Base-by-base conservation (phyloP, 805 yeast species). In the Lachancea meyersii region DNA sequence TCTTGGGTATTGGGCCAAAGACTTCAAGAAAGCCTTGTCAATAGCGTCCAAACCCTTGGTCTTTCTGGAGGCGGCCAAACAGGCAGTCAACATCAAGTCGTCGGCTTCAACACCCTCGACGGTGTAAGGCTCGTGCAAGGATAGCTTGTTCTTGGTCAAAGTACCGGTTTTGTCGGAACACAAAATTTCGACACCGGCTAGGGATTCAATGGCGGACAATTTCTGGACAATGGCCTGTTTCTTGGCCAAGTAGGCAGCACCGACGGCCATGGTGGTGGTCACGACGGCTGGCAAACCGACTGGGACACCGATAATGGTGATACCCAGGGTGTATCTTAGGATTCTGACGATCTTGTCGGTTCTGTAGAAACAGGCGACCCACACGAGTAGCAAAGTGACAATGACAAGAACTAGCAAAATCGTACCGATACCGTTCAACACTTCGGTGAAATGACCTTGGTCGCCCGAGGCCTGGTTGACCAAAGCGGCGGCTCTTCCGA, bases 101-200 rank as follows among this genome's bases (percentile, higher is more conserved):
- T 89, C 96, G 48, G 95, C 79, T 69, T 86, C 93, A 61, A 88
- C 96, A 77, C 96, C 96, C 63, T 84, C 93, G 63, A 88, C 96
- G 68, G 96, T 87, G 83, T 86, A 89, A 68, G 97, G 97, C 72
- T 88, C 96, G 71, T 86, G 91, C 64, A 89, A 76, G 49, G 97
- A 85, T 66, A 88, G 79, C 77, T 87, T 89, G 83, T 88, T 88
- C 80, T 87, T 87, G 75, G 97, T 88, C 73, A 88, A 77, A 61
- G 97, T 88, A 79, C 97, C 97, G 65, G 97, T 88, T 75, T 88
- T 88, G 74, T 88, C 97, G 61, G 96, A 88, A 82, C 97, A 88
- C 69, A 88, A 78, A 71, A 88, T 86, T 75, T 89, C 96, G 64
- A 88, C 96, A 81, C 96, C 96, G 55, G 96, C 97, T 59, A 88